Conservation (phyloP, 2,329 filamentous ascomycete genomes). For the Trematosphaeria pertusa region DNA sequence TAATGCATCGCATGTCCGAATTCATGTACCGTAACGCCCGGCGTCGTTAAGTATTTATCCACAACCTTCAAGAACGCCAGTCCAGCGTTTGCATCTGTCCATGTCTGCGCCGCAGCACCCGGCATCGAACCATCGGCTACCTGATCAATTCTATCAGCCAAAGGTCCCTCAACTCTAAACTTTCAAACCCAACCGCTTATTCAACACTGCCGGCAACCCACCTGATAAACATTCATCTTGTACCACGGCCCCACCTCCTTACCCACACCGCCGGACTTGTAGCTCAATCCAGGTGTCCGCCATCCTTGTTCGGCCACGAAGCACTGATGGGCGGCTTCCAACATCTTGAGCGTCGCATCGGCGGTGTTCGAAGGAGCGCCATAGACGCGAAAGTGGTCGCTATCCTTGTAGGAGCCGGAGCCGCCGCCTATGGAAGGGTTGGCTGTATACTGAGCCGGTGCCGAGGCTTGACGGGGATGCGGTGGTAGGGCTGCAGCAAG, state of each 20-base stretch:
- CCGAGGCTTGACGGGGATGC: conserved; percentile 5
- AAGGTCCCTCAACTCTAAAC: too few species aligned
- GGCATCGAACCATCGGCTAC: conserved; percentile 42
- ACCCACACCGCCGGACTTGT: conserved; percentile 25
- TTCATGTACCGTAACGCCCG: conserved; percentile 58
- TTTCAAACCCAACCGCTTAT: too few species aligned
- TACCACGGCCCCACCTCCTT: conserved; percentile 46
- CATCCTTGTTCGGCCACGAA: conserved; percentile 27
- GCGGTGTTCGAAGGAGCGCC: conserved; percentile 32
- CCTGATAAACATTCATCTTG: conserved; percentile 58
- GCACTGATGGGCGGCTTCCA: conserved; percentile 54
- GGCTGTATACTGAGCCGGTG: conserved; percentile 19
- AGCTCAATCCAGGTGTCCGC: conserved; percentile 31
- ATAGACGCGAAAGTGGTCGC: conserved; percentile 52
- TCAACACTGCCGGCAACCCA: too few species aligned
- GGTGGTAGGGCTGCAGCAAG: conserved; percentile 4
- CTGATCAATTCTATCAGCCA: too few species aligned
- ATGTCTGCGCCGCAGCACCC: conserved; percentile 53
- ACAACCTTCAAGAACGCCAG: conserved; percentile 56
- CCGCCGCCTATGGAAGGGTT: conserved; percentile 24
- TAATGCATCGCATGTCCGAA: conserved; percentile 60
- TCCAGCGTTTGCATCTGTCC: conserved; percentile 50
- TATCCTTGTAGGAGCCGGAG: conserved; percentile 17
- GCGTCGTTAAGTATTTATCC: conserved; percentile 46
- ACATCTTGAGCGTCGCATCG: conserved; percentile 48